Base-by-base conservation (phyloP, 1,284 basidiomycete species). In the Irpex sp. region DNA sequence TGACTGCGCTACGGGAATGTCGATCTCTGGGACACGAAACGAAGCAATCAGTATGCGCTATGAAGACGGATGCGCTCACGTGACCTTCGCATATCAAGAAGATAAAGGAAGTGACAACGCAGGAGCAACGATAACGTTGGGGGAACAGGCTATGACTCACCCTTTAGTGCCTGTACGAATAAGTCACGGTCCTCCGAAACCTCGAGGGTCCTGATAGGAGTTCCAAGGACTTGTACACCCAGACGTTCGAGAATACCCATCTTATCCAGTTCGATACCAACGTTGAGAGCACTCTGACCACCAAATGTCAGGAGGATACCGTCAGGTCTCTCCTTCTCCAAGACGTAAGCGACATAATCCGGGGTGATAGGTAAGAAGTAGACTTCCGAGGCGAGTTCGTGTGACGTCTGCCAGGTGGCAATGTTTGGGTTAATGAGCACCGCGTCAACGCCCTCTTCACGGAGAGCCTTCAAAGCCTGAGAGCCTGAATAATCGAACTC, bases 401-500 rank as follows among this genome's bases (percentile, higher is more conserved):
- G 96, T 21, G 95, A 98, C 0, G 95, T 97, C 76, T 96, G 94
- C 86, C 94, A 96, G 56, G 95, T 97, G 56, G 96, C 94, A 67
- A 98, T 98, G 74, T 98, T 98, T 56, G 96, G 95, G 76, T 98
- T 98, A 75, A 98, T 94, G 64, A 99, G 87, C 65, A 99, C 89
- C 36, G 96, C 95, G 68, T 96, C 87, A 64, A 98, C 89, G 59
- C 96, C 95, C 73, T 95, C 94, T 75, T 99, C 97, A 64, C 90
- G 87, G 61, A 99, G 88, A 12, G 97, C 97, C 77, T 99, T 99
- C 78, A 99, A 89, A 36, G 97, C 97, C 78, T 99, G 97, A 7
- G 96, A 98, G 53, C 92, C 97, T 33, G 95, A 98, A 78, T 99
- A 99, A 76, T 99, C 97, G 76, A 99, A 99, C 77, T 99, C 97